Evolutionary conservation across 768 basidiomycete genomes (phyloP).

Genomic region (Rhizopogon rudus): DNA sequence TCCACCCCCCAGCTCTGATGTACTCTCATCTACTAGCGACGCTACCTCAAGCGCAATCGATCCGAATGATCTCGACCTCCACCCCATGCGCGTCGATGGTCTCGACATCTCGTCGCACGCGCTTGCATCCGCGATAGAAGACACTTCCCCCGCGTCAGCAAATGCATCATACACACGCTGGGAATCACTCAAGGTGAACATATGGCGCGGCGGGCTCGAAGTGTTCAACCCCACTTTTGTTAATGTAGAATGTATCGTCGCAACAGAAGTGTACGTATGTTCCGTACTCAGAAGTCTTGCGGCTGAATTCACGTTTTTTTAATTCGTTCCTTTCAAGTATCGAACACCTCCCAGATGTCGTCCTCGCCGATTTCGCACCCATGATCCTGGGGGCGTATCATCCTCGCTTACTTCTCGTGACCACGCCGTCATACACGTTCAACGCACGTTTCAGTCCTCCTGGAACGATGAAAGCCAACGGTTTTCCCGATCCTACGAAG

Average conservation of each 20-base stretch:
- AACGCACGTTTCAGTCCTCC: conserved; percentile 71
- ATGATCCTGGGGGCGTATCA: conserved; percentile 74
- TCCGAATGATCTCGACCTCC: conserved; percentile 36
- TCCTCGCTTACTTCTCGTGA: conserved; percentile 68
- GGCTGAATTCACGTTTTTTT: conserved; percentile 2
- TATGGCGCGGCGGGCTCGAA: conserved; percentile 78
- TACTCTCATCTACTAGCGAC: conserved; percentile 23
- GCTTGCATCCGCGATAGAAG: conserved; percentile 49
- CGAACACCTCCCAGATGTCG: conserved; percentile 64
- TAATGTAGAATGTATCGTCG: conserved; percentile 65
- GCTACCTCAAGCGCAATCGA: conserved; percentile 30
- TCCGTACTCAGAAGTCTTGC: not conserved
- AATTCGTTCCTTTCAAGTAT: conserved; percentile 42
- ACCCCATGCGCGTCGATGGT: conserved; percentile 53
- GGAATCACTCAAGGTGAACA: conserved; percentile 58
- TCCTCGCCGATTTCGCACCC: conserved; percentile 62
- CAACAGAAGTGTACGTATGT: conserved; percentile 70
- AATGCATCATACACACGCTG: conserved; percentile 46
- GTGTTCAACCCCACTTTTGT: conserved; percentile 61
- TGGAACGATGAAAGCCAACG: conserved; percentile 36
- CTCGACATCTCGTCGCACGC: conserved; percentile 58
- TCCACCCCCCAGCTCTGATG: conserved; percentile 27
- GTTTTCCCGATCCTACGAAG: conserved; percentile 69
- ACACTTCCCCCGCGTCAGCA: conserved; percentile 36
- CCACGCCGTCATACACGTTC: conserved; percentile 84